Conservation (phyloP, 176 grass and related monocot species). For the Urochloa ruziziensis region DNA sequence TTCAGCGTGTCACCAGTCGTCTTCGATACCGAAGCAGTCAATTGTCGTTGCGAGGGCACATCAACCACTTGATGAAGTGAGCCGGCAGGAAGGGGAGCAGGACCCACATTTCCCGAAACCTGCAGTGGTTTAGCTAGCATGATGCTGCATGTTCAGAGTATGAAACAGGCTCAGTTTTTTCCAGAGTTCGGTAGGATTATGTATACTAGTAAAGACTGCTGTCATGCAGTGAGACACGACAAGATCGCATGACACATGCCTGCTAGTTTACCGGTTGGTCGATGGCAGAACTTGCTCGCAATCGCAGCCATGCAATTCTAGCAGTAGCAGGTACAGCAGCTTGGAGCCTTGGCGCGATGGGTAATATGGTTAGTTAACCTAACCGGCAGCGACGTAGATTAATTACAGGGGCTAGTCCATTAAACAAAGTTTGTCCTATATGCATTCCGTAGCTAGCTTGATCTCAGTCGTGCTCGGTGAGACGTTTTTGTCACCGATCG, state of each 20-base stretch:
- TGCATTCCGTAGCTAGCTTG: not conserved
- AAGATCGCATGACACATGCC: not conserved
- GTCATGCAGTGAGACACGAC: not conserved
- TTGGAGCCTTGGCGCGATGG: not conserved
- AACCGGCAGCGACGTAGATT: not conserved
- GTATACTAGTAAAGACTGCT: not conserved
- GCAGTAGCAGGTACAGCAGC: not conserved
- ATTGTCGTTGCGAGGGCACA: not conserved
- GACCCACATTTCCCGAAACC: not conserved
- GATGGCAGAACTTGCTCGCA: not conserved
- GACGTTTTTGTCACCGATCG: conserved; percentile 17
- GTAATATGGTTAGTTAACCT: conserved; percentile 17
- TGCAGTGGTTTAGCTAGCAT: not conserved
- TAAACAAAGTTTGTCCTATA: not conserved
- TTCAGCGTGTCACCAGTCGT: not conserved
- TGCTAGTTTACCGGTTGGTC: not conserved
- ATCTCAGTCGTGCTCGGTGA: not conserved
- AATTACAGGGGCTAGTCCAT: not conserved
- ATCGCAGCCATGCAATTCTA: not conserved
- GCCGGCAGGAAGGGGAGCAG: not conserved
- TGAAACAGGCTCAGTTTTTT: not conserved
- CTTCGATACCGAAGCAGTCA: not conserved
- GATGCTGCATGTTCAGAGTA: not conserved
- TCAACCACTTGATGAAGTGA: not conserved
- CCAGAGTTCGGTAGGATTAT: not conserved